Percentiles rank a stretch among this genome's conserved stretches.
Evolutionary conservation across 768 basidiomycete genomes (phyloP).

Genomic region (Artomyces pyxidatus): DNA sequence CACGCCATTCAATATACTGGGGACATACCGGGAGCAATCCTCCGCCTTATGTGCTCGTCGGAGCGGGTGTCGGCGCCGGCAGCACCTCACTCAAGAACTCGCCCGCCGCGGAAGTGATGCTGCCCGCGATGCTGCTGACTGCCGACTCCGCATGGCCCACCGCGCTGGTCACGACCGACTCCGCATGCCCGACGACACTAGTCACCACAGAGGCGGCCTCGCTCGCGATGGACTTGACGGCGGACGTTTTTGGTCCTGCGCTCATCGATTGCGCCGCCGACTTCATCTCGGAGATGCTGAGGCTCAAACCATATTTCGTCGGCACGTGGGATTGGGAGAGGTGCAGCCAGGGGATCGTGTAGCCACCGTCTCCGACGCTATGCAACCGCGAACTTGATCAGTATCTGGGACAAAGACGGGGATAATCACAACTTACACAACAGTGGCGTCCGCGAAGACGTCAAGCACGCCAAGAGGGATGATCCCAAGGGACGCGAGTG

Average conservation of each 20-base stretch:
- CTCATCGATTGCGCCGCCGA: constrained; percentile 1
- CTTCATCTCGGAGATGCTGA: not conserved
- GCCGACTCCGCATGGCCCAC: not conserved
- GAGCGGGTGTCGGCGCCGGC: not conserved
- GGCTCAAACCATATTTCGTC: constrained; percentile 32
- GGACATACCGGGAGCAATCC: not conserved
- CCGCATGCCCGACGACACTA: not conserved
- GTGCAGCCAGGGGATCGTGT: constrained; percentile 59
- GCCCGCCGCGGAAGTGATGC: not conserved
- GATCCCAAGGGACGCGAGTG: constrained; percentile 46
- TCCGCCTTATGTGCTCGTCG: not conserved
- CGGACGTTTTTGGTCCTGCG: not conserved
- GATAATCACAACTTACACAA: constrained; percentile 21
- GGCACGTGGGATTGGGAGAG: constrained; percentile 46
- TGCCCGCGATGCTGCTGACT: not conserved
- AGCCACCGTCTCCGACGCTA: constrained; percentile 45
- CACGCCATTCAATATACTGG: no score
- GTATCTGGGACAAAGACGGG: not conserved
- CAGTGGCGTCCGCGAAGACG: constrained; percentile 40
- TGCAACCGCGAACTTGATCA: not conserved
- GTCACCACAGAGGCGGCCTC: not conserved
- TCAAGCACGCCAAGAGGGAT: constrained; percentile 49
- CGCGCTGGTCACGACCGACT: not conserved
- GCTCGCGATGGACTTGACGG: not conserved
- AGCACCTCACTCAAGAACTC: not conserved